Percentiles rank a stretch among this genome's conserved stretches.
Evolutionary conservation across 2,329 filamentous ascomycete genomes (phyloP).

Genomic region (Colletotrichum cereale): DNA sequence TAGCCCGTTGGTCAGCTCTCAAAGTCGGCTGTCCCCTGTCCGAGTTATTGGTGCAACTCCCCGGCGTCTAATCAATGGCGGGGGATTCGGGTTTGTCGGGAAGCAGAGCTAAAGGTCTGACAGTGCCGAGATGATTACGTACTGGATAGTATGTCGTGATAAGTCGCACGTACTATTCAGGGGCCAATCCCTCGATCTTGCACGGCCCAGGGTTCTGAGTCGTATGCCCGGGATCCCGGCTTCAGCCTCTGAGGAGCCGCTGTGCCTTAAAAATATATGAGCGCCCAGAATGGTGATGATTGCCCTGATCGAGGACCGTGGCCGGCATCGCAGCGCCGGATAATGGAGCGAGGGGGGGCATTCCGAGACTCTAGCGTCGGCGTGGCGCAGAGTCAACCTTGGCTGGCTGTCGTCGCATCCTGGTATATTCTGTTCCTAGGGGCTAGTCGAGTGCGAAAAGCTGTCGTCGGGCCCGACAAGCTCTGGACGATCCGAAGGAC

Average conservation of each 20-base stretch:
- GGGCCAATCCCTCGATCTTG: constrained; percentile 17
- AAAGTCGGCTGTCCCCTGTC: constrained; percentile 1
- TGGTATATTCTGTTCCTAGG: constrained; percentile 12
- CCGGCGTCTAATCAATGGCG: neutral
- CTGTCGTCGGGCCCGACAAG: constrained; percentile 10
- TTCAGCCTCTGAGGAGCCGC: constrained; percentile 20
- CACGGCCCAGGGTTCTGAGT: constrained; percentile 31
- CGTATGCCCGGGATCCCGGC: constrained; percentile 17
- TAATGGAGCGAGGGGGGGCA: constrained; percentile 25
- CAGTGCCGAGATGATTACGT: constrained; percentile 28
- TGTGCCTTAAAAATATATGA: constrained; percentile 5
- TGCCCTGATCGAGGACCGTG: constrained; percentile 29
- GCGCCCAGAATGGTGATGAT: constrained; percentile 5
- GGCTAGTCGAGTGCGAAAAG: constrained; percentile 6
- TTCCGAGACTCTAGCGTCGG: constrained; percentile 32
- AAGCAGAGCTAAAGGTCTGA: neutral
- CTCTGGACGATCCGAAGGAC: constrained; percentile 34
- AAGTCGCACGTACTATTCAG: neutral
- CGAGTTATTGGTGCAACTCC: neutral
- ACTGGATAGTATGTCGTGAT: constrained; percentile 19
- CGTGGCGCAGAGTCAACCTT: constrained; percentile 33
- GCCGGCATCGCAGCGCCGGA: constrained; percentile 29
- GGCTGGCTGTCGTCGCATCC: constrained; percentile 28
- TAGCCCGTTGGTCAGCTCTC: neutral
- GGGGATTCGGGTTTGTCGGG: neutral